Base-by-base conservation (phyloP, 495 filamentous ascomycete species). In the Apiosordaria backusii region DNA sequence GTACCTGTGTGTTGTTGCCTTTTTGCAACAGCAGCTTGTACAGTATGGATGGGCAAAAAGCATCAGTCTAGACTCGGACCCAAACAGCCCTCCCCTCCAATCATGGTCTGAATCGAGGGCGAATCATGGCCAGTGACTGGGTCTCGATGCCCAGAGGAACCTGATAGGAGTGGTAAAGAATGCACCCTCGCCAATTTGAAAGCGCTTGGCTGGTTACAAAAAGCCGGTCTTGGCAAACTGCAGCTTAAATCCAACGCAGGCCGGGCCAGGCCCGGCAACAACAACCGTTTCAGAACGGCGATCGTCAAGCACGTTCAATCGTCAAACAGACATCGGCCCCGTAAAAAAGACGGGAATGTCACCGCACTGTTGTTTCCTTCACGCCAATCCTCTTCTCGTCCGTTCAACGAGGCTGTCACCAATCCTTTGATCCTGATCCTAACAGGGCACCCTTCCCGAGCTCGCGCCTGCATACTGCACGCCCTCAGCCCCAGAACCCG, bases 261-360 rank as follows among this genome's bases (percentile, higher is more conserved):
- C 61, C 65, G 68, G 73, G 61, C 62, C 71, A 62, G 54, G 64
- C 58, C 65, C 63, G 52, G 70, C 64, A 69, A 65, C 71, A 62
- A 62, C 71, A 69, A 60, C 65, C 26, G 76, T 78, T 78, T 78
- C 75, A 78, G 67, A 63, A 72, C 50, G 65, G 21, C 45, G 70
- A 78, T 76, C 72, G 64, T 55, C 75, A 77, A 68, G 72, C 58
- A 71, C 64, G 22, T 52, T 50, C 54, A 52, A 24, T 68, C 63
- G 70, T 61, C 59, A 61, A 40, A 61, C 59, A 40, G 19, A 19
- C 16, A 27, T 59, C 16, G 15, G 6, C 29, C 25, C 57, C 23
- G 16, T 59, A n/a, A 23, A 26, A 26, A 27, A 1, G 57, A 25
- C 7, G 26, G 16, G n/a, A 59, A 59, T 59, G 23, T 59, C 57